A percentile compares a stretch with the other conserved stretches of the same genome.
phyloP scores from a whole-genome alignment of 78 protist genomes.

The Isochrysis galbana region DNA sequence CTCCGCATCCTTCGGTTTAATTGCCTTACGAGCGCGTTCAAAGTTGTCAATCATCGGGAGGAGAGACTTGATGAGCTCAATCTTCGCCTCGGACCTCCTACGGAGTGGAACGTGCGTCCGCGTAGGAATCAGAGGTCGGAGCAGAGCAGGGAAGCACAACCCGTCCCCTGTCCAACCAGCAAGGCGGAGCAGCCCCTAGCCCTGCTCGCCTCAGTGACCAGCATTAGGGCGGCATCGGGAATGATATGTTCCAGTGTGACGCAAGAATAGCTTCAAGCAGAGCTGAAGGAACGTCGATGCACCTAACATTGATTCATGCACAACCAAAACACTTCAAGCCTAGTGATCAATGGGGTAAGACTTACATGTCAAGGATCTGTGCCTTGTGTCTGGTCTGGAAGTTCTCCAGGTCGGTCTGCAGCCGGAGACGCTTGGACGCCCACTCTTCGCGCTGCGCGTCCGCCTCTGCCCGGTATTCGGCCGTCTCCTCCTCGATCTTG shows the following conservation, averaged over 20 bases:
- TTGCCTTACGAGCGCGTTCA: background rate
- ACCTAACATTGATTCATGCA: too few species aligned
- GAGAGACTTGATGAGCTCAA: background rate
- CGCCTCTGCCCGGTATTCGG: too few species aligned
- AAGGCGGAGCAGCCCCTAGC: too few species aligned
- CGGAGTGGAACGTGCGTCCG: too few species aligned
- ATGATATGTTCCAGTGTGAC: too few species aligned
- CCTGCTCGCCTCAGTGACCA: too few species aligned
- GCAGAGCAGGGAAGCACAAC: background rate
- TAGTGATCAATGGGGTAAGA: background rate
- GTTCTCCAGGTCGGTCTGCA: conserved; percentile 4
- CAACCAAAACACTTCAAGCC: too few species aligned
- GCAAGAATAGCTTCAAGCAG: too few species aligned
- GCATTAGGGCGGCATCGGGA: too few species aligned
- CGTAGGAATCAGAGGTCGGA: background rate
- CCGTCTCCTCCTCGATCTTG: background rate
- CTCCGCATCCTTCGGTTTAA: background rate
- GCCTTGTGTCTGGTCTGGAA: background rate
- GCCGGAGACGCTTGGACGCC: background rate
- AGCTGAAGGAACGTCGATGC: too few species aligned
- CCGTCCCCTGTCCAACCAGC: too few species aligned
- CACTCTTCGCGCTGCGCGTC: background rate
- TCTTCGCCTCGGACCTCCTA: background rate
- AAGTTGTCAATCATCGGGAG: conserved; percentile 24
- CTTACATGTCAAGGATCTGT: background rate